phyloP scores from a whole-genome alignment of 768 basidiomycete genomes.

The Kwoniella sp. region DNA sequence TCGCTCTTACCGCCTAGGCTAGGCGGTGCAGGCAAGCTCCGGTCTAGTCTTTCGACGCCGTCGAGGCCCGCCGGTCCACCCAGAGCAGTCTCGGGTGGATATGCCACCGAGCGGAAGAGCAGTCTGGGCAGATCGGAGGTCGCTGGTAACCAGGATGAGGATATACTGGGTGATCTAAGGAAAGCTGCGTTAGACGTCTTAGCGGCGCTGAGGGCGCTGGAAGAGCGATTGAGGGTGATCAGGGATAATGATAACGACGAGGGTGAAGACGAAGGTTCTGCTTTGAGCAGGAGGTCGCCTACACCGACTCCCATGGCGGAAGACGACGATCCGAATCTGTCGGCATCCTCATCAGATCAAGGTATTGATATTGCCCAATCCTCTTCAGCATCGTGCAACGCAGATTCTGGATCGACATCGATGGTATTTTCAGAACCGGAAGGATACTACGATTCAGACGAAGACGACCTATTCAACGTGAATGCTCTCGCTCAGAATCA shows the following conservation, averaged over 20 bases:
- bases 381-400: neutral
- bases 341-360: neutral
- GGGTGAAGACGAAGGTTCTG: neutral
- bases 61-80: constrained; percentile 37
- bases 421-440: constrained; percentile 18
- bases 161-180: constrained; percentile 69
- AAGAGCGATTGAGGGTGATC: constrained; percentile 66
- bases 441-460: constrained; percentile 49
- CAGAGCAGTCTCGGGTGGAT: constrained; percentile 24
- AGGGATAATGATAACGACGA: neutral
- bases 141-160: constrained; percentile 7
- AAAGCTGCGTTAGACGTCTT: constrained; percentile 81
- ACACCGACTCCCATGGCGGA: neutral
- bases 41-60: constrained; percentile 45
- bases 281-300: neutral
- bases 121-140: constrained; percentile 17
- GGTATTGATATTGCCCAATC: neutral
- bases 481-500: constrained; percentile 48
- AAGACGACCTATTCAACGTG: constrained; percentile 63
- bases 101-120: constrained; percentile 20
- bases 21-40: constrained; percentile 14
- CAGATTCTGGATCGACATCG: neutral
- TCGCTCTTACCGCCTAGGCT: constrained; percentile 10
- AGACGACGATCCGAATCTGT: neutral
- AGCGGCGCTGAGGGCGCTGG: constrained; percentile 72